A percentile compares a stretch with the other conserved stretches of the same genome.
These are phyloP conservation scores for Aspergillus neoniger DNA, from an alignment of 2,329 filamentous ascomycete species.

Conservation along the genomic window DNA sequence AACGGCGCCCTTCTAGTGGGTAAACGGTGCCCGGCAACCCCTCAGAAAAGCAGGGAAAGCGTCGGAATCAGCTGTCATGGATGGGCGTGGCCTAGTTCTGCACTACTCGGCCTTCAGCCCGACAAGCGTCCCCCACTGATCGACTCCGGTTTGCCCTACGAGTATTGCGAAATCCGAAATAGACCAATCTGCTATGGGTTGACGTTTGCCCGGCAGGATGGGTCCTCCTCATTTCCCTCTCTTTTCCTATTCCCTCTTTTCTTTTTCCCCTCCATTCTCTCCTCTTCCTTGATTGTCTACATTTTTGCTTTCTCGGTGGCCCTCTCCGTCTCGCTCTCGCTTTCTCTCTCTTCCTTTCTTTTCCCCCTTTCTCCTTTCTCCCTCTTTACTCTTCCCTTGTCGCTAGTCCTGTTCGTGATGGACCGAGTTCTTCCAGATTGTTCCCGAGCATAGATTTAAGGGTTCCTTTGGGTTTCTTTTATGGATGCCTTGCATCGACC, in stretches of 20 bases:
- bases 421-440: background rate
- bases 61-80: background rate
- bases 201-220: background rate
- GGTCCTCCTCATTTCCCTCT: background rate
- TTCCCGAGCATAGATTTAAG: conserved; percentile 3
- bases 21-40: background rate
- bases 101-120: conserved; percentile 6
- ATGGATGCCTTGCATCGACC: conserved; percentile 12
- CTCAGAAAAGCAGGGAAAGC: background rate
- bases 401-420: conserved; percentile 7
- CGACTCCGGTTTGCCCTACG: conserved; percentile 8
- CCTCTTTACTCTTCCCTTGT: background rate
- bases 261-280: conserved; percentile 2
- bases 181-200: conserved; percentile 2
- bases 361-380: background rate
- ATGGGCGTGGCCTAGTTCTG: background rate
- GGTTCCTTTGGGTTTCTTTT: background rate
- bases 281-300: conserved; percentile 3
- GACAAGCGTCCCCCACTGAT: conserved; percentile 9
- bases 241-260: background rate
- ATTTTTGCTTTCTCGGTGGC: conserved; percentile 3
- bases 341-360: background rate
- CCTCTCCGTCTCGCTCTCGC: background rate
- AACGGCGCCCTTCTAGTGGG: background rate
- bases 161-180: background rate